Conservation (phyloP, 495 filamentous ascomycete species). For the Bryoglossum gracile region DNA sequence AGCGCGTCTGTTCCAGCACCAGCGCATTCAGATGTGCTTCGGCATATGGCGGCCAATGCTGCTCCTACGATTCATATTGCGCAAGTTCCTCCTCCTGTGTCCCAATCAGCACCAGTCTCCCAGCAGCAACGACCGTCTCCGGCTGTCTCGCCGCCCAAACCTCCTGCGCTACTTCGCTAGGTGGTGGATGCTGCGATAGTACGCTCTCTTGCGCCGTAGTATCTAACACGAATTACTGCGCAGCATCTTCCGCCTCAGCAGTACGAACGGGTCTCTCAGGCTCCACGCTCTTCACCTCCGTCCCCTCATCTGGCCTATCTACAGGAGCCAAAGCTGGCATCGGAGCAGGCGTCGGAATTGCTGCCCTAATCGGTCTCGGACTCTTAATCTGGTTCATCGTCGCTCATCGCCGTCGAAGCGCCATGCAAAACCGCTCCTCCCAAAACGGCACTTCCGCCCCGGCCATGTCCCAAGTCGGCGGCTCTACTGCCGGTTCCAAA, state of each 20-base stretch:
- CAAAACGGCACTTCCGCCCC: slow-evolving; percentile 3
- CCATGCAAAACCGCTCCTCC: not conserved
- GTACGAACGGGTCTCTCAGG: slow-evolving; percentile 14
- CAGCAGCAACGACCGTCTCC: slow-evolving; percentile 7
- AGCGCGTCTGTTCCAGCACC: slow-evolving; percentile 11
- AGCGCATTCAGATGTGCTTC: slow-evolving; percentile 20
- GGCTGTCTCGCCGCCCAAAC: slow-evolving; percentile 22
- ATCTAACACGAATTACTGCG: slow-evolving; percentile 15
- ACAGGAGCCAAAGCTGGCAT: slow-evolving; percentile 24
- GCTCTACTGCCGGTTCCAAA: not conserved
- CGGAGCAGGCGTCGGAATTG: slow-evolving; percentile 16
- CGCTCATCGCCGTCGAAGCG: slow-evolving; percentile 14
- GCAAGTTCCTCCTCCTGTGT: slow-evolving; percentile 3
- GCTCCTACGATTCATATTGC: slow-evolving; percentile 16
- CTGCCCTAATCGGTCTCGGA: slow-evolving; percentile 2
- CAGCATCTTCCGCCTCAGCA: slow-evolving; percentile 4
- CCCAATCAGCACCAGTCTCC: not conserved
- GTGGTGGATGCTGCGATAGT: slow-evolving; percentile 23
- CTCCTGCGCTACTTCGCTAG: slow-evolving; percentile 12
- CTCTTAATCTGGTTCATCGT: slow-evolving; percentile 16
- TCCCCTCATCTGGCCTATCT: slow-evolving; percentile 12
- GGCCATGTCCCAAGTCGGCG: slow-evolving; percentile 8
- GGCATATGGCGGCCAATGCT: slow-evolving; percentile 20
- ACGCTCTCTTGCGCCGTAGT: slow-evolving; percentile 15
- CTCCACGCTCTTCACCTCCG: not conserved